Conservation (phyloP, 1,284 basidiomycete genomes). For the Cryptococcus sp. region DNA sequence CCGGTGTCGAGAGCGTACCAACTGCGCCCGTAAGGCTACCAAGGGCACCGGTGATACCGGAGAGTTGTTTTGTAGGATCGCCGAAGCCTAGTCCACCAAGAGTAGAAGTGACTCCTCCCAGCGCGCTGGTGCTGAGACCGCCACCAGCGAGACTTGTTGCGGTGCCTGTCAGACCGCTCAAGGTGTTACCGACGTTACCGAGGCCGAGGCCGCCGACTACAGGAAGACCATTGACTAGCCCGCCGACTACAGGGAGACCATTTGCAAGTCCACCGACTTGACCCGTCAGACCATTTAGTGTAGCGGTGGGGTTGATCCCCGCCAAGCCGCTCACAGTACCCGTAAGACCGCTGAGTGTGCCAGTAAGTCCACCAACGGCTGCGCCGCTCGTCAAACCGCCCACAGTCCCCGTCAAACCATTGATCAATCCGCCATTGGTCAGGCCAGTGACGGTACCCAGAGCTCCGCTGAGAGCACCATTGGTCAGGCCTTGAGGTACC, state of each 20-base stretch:
- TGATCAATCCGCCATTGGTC: neutral
- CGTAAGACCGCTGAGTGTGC: slow-evolving; percentile 3
- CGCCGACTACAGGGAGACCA: neutral
- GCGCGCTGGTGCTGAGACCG: neutral
- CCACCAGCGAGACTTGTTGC: no score
- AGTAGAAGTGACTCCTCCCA: neutral
- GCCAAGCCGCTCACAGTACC: slow-evolving; percentile 7
- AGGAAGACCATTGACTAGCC: neutral
- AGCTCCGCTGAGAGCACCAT: neutral
- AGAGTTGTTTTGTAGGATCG: neutral
- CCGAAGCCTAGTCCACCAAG: neutral
- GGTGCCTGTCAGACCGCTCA: slow-evolving; percentile 1
- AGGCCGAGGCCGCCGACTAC: neutral
- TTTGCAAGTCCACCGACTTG: neutral
- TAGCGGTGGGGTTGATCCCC: neutral
- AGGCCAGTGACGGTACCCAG: slow-evolving; percentile 1
- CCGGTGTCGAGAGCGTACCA: neutral
- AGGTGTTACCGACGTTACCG: slow-evolving; percentile 1
- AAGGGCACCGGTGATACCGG: neutral
- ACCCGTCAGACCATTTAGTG: neutral
- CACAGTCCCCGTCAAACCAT: no score
- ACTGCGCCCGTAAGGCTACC: neutral
- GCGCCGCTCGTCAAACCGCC: neutral
- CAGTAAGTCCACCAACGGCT: neutral
- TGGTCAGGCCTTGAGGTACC: neutral